These are phyloP conservation scores for Celoporthe dispersa DNA, from an alignment of 2,329 filamentous ascomycete genomes.

Conservation along the genomic window DNA sequence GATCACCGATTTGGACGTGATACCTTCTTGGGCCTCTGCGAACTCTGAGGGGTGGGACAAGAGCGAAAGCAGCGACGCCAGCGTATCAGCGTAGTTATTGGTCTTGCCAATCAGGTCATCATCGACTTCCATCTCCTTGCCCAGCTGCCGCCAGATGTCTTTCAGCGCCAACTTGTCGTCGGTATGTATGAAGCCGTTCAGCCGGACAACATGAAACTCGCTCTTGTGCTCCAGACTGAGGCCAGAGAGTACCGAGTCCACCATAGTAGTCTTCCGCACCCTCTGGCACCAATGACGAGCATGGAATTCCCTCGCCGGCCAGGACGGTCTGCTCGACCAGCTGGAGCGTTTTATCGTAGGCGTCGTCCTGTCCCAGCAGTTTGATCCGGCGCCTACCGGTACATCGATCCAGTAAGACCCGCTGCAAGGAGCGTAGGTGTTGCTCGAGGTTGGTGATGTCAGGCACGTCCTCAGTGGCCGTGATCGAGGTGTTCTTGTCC, in stretches of 20 bases:
- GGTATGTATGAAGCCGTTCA: conserved; percentile 94
- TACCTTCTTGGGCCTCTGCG: conserved; percentile 56
- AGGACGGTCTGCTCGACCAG: conserved; percentile 85
- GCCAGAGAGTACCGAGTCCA: conserved; percentile 77
- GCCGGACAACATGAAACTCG: conserved; percentile 83
- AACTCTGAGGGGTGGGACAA: conserved; percentile 91
- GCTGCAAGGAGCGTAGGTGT: conserved; percentile 58
- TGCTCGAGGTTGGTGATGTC: conserved; percentile 62
- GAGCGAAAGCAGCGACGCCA: conserved; percentile 85
- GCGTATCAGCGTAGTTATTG: conserved; percentile 88
- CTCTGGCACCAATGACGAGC: conserved; percentile 87
- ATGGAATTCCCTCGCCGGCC: conserved; percentile 93
- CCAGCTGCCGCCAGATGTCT: conserved; percentile 96
- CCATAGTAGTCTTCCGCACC: conserved; percentile 90
- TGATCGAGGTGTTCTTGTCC: conserved; percentile 32
- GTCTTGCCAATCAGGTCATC: conserved; percentile 73
- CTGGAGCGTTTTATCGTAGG: conserved; percentile 73
- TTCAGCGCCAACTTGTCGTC: conserved; percentile 93
- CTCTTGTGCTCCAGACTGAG: conserved; percentile 68
- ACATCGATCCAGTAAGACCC: conserved; percentile 62
- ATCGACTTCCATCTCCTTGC: conserved; percentile 89
- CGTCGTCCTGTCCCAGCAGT: conserved; percentile 62
- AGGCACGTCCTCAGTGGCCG: conserved; percentile 38
- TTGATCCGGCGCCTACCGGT: conserved; percentile 60
- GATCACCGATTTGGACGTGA: conserved; percentile 85